phyloP scores from a whole-genome alignment of 164 flowering plant species.

The Sextonia rubra region DNA sequence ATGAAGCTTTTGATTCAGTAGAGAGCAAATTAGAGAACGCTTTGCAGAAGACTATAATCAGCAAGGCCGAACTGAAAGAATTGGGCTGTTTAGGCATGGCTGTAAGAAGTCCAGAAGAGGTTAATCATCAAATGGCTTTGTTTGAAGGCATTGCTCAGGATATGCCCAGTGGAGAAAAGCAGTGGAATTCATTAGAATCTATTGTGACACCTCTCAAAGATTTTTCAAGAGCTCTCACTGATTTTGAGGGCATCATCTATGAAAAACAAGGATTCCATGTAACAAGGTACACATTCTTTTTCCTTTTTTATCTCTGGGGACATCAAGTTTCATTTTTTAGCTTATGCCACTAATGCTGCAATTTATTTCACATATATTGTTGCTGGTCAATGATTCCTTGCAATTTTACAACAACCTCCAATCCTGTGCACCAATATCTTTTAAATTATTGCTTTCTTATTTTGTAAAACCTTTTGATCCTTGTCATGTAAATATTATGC shows the following conservation, averaged over 20 bases:
- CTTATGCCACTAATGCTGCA: no score
- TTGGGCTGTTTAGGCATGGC: conserved; percentile 20
- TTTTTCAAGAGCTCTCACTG: conserved; percentile 20
- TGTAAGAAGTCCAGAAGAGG: conserved; percentile 9
- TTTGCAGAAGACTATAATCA: conserved; percentile 26
- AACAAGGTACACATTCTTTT: conserved; percentile 36
- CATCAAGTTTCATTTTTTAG: no score
- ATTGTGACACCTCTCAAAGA: conserved; percentile 12
- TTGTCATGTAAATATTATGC: no score
- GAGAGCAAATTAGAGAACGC: conserved; percentile 31
- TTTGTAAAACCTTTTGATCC: no score
- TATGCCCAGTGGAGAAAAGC: conserved; percentile 9
- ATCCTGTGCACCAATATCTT: no score
- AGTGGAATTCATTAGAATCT: conserved; percentile 6
- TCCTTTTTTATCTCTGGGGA: neutral
- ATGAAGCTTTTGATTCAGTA: conserved; percentile 25
- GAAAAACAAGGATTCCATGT: conserved; percentile 22
- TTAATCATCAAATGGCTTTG: conserved; percentile 14
- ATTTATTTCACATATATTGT: no score
- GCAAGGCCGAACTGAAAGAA: conserved; percentile 28
- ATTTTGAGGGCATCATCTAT: conserved; percentile 25
- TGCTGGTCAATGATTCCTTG: no score
- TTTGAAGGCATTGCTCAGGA: neutral
- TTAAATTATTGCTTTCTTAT: no score
- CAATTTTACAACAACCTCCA: no score